Percentiles rank a stretch among this genome's conserved stretches.
These are phyloP conservation scores for Morella rubra DNA, from an alignment of 306 rosid genomes.

Conservation along the genomic window DNA sequence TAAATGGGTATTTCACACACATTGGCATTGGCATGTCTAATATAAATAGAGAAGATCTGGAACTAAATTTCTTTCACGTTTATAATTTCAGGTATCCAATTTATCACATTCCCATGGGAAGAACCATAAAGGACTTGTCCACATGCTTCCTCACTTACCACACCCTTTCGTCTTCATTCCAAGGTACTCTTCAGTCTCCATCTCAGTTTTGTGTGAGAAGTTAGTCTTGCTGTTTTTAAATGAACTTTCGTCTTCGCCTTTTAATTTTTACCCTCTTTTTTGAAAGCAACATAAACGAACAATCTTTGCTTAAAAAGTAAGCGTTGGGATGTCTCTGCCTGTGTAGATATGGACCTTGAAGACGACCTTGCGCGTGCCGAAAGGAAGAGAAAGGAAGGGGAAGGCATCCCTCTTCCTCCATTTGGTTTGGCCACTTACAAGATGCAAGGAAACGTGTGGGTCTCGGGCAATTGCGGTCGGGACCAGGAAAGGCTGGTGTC, in stretches of 20 bases:
- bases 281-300: neutral
- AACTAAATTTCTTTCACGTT: neutral
- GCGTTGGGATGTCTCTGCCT: neutral
- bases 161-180: constrained; percentile 95
- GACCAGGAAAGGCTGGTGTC: constrained; percentile 73
- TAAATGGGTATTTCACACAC: neutral
- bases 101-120: constrained; percentile 98
- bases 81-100: constrained; percentile 84
- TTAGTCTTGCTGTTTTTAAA: neutral
- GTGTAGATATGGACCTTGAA: constrained; percentile 65
- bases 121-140: constrained; percentile 84
- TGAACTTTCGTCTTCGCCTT: neutral
- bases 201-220: neutral
- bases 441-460: constrained; percentile 88
- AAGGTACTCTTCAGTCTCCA: constrained; percentile 46
- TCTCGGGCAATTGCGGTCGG: constrained; percentile 67
- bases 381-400: constrained; percentile 61
- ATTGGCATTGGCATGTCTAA: neutral
- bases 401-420: constrained; percentile 58
- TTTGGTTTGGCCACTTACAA: constrained; percentile 95
- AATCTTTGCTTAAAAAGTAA: neutral
- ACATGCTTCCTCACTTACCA: constrained; percentile 94
- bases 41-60: neutral
- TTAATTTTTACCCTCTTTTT: neutral
- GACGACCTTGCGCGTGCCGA: constrained; percentile 48